Percentiles rank a stretch among this genome's conserved stretches.
These are phyloP conservation scores for Cutaneotrichosporon curvatum DNA, from an alignment of 1,284 basidiomycete genomes.

Conservation along the genomic window DNA sequence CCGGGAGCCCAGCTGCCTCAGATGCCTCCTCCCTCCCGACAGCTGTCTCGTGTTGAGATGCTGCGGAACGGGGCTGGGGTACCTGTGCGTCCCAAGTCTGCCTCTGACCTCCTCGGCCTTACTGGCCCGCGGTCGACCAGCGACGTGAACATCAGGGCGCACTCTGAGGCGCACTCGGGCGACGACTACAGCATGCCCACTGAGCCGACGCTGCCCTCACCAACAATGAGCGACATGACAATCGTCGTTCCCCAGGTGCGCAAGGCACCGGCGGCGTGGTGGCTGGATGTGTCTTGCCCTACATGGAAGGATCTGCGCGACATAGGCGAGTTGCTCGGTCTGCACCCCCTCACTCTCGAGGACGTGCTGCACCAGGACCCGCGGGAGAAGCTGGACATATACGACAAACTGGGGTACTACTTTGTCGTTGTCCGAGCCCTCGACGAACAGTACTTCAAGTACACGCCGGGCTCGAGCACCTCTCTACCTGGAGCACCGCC, in stretches of 20 bases:
- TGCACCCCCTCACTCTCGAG: constrained; percentile 90
- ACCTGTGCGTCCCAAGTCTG: constrained; percentile 37
- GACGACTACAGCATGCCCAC: neutral
- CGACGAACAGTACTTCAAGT: constrained; percentile 58
- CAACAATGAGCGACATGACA: neutral
- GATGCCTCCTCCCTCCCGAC: no score
- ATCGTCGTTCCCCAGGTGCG: neutral
- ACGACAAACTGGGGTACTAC: constrained; percentile 85
- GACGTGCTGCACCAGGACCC: constrained; percentile 93
- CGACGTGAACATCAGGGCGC: neutral
- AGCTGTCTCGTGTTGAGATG: constrained; percentile 23
- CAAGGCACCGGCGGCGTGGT: constrained; percentile 54
- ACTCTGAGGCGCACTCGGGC: neutral
- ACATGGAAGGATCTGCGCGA: constrained; percentile 83
- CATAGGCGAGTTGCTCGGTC: constrained; percentile 58
- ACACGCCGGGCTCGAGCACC: constrained; percentile 43
- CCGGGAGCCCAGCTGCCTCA: constrained; percentile 6
- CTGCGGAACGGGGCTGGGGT: constrained; percentile 15
- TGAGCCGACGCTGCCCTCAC: neutral
- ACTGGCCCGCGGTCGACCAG: constrained; percentile 1
- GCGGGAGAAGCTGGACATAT: constrained; percentile 85
- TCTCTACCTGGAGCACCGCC: neutral
- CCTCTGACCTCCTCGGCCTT: constrained; percentile 40
- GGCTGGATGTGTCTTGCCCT: constrained; percentile 84
- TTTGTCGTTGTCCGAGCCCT: constrained; percentile 84